Conservation (phyloP, 129 eudicot genomes). For the Tanacetum coccineum region DNA sequence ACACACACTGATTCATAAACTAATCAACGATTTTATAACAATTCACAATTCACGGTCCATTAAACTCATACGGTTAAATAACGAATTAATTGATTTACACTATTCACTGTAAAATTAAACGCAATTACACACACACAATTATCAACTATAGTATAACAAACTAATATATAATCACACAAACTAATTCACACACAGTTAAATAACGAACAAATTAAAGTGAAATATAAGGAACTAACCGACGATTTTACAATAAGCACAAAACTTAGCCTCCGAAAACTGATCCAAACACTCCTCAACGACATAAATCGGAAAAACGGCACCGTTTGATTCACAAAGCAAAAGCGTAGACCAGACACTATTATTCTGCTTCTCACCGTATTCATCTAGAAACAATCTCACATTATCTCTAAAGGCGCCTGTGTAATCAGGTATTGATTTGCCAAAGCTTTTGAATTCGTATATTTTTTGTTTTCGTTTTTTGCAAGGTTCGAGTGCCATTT, state of each 20-base stretch:
- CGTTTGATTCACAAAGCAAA: slow-evolving; percentile 29
- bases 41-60: not conserved
- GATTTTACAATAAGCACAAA: slow-evolving; percentile 62
- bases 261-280: slow-evolving; percentile 30
- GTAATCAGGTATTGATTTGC: slow-evolving; percentile 7
- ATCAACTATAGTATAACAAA: not conserved
- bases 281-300: slow-evolving; percentile 44
- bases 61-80: not conserved
- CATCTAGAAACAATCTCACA: slow-evolving; percentile 43
- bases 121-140: not conserved
- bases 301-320: slow-evolving; percentile 45
- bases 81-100: not conserved
- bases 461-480: slow-evolving; percentile 35
- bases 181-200: not conserved
- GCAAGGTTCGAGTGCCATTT: slow-evolving; percentile 26
- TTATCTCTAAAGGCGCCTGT: slow-evolving; percentile 54
- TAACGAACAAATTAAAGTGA: too few species aligned
- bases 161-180: not conserved
- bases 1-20: not conserved
- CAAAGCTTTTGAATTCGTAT: slow-evolving; percentile 35
- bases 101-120: too few species aligned
- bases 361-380: slow-evolving; percentile 33
- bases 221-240: too few species aligned
- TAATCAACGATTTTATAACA: not conserved
- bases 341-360: slow-evolving; percentile 46